A percentile compares a stretch with the other conserved stretches of the same genome.
phyloP scores from a whole-genome alignment of 345 rosid species.

The Hibiscus syriacus region DNA sequence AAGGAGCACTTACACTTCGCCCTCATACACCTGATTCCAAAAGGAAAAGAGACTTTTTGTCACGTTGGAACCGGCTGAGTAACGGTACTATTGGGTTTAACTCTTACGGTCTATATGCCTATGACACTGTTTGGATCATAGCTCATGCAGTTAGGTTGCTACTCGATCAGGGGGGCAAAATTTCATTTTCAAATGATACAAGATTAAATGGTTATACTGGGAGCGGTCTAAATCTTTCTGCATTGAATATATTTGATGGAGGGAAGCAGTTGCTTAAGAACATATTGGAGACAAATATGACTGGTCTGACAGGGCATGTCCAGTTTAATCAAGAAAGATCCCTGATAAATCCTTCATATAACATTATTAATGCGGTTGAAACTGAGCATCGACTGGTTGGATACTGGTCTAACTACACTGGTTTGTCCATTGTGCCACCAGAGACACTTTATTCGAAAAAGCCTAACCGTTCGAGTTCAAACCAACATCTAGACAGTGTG shows the following conservation, averaged over 20 bases:
- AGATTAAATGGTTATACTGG: conserved; percentile 35
- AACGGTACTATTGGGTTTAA: conserved; percentile 63
- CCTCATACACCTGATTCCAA: conserved; percentile 61
- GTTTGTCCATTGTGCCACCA: conserved; percentile 66
- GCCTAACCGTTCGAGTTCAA: conserved; percentile 69
- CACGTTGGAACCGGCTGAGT: conserved; percentile 65
- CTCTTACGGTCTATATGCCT: conserved; percentile 74
- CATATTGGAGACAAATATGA: conserved; percentile 58
- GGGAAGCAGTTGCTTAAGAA: conserved; percentile 45
- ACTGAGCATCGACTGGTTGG: conserved; percentile 49
- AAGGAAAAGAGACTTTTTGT: conserved; percentile 46
- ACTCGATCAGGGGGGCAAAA: conserved; percentile 54
- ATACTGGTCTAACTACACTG: conserved; percentile 88
- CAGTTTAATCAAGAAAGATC: conserved; percentile 53
- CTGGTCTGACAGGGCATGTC: conserved; percentile 68
- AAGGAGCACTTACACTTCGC: conserved; percentile 68
- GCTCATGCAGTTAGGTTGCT: conserved; percentile 65
- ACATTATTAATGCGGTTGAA: conserved; percentile 48
- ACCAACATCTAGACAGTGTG: conserved; percentile 53
- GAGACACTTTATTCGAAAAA: conserved; percentile 54
- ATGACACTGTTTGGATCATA: conserved; percentile 88
- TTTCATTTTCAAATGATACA: conserved; percentile 65
- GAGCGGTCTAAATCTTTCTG: conserved; percentile 56
- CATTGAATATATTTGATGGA: conserved; percentile 69
- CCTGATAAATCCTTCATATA: conserved; percentile 53